Percentiles rank a stretch among this genome's conserved stretches.
Evolutionary conservation across 83 land plant genomes (phyloP).

Genomic region (Picea abies): DNA sequence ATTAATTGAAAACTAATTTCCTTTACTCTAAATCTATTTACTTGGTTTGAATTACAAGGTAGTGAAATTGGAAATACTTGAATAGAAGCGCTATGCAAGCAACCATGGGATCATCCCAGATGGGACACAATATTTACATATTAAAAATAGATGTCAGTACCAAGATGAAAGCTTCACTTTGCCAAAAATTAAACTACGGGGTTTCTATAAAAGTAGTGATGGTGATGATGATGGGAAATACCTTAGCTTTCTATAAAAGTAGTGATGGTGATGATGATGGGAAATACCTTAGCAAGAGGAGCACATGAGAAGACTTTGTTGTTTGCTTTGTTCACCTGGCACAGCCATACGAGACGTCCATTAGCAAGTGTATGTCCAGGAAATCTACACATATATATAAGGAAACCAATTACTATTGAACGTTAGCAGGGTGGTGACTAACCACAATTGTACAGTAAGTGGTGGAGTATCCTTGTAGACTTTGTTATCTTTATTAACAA

Average conservation of each 20-base stretch:
- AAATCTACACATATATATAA: constrained; percentile 34
- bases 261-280: not conserved
- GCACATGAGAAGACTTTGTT: constrained; percentile 82
- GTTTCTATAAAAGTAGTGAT: not conserved
- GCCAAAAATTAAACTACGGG: too few relatives aligned
- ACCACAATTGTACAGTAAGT: too few relatives aligned
- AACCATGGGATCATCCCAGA: not conserved
- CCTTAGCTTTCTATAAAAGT: constrained; percentile 56
- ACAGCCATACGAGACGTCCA: constrained; percentile 68
- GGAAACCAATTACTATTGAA: too few relatives aligned
- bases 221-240: constrained; percentile 17
- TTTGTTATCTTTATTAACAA: too few relatives aligned
- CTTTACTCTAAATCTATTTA: too few relatives aligned
- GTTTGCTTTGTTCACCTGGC: constrained; percentile 70
- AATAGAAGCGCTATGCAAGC: constrained; percentile 18
- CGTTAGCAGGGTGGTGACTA: too few relatives aligned
- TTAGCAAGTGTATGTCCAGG: constrained; percentile 76
- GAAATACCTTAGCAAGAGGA: constrained; percentile 85
- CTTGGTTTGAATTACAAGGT: not conserved
- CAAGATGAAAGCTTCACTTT: not conserved
- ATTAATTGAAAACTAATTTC: not conserved
- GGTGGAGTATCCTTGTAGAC: too few relatives aligned
- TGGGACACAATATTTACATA: not conserved
- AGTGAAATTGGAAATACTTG: constrained; percentile 2
- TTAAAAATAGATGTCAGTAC: not conserved